Percentiles rank a stretch among this genome's conserved stretches.
phyloP scores from a whole-genome alignment of 345 rosid species.

The Acer saccharum region DNA sequence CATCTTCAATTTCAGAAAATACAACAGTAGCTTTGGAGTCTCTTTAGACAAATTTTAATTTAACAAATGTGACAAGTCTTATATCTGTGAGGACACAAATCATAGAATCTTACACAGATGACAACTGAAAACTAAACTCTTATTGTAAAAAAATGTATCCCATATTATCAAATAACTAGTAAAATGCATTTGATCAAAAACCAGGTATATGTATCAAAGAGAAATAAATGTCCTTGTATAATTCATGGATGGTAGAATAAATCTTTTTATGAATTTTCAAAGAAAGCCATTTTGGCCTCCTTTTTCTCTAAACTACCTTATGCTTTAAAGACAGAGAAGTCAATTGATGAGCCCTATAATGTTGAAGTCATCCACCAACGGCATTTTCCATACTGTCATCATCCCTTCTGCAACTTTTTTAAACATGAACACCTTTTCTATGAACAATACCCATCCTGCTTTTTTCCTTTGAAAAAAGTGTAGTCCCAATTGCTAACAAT shows the following conservation, averaged over 20 bases:
- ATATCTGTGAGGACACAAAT: conserved; percentile 41
- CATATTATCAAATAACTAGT: background rate
- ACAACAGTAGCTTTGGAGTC: too few relatives aligned
- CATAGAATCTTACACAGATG: conserved; percentile 17
- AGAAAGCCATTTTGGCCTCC: too few relatives aligned
- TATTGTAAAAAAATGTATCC: background rate
- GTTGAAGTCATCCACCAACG: background rate
- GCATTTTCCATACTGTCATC: background rate
- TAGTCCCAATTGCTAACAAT: background rate
- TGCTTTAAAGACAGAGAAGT: background rate
- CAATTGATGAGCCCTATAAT: background rate
- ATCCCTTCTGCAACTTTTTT: background rate
- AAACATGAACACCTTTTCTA: background rate
- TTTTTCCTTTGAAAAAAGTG: background rate
- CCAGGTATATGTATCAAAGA: background rate
- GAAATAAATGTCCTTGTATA: too few relatives aligned
- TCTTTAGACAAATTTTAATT: too few relatives aligned
- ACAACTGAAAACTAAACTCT: conserved; percentile 10
- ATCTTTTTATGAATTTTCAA: too few relatives aligned
- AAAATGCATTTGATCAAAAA: background rate
- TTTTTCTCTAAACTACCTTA: too few relatives aligned
- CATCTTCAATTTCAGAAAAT: too few relatives aligned
- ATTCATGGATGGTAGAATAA: too few relatives aligned
- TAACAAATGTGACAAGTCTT: conserved; percentile 35
- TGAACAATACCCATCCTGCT: background rate